These are phyloP conservation scores for Nemania abortiva DNA, from an alignment of 2,329 filamentous ascomycete species.

Conservation along the genomic window DNA sequence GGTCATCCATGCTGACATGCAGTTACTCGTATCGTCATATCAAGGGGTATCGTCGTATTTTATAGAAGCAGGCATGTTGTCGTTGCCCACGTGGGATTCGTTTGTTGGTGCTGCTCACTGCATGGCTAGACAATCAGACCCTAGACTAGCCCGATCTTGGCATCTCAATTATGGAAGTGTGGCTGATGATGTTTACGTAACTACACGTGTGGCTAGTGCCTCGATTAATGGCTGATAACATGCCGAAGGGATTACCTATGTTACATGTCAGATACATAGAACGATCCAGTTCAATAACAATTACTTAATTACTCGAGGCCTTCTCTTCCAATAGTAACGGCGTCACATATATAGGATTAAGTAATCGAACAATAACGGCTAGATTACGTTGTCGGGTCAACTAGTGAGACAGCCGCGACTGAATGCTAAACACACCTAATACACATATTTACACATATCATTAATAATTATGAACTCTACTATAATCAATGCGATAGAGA, in stretches of 20 bases:
- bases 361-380: not conserved
- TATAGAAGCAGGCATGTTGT: conserved; percentile 32
- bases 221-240: too few species aligned
- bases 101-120: conserved; percentile 17
- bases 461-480: not conserved
- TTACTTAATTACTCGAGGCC: too few species aligned
- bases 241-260: too few species aligned
- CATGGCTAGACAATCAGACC: conserved; percentile 6
- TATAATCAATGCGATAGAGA: not conserved
- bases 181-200: conserved; percentile 13
- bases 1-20: conserved; percentile 51
- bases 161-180: conserved; percentile 14
- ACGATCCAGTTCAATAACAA: too few species aligned
- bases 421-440: not conserved
- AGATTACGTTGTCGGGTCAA: conserved; percentile 8
- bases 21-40: conserved; percentile 45
- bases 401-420: not conserved
- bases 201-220: conserved; percentile 14
- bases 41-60: conserved; percentile 44
- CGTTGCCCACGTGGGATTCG: conserved; percentile 24
- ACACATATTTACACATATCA: not conserved
- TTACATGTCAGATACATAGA: too few species aligned
- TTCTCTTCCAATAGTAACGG: too few species aligned
- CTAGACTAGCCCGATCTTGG: conserved; percentile 28
- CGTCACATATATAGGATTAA: too few species aligned